Percentiles rank a stretch among this genome's conserved stretches.
Conservation (phyloP, 768 basidiomycete species). For the Boletus sensibilis region DNA sequence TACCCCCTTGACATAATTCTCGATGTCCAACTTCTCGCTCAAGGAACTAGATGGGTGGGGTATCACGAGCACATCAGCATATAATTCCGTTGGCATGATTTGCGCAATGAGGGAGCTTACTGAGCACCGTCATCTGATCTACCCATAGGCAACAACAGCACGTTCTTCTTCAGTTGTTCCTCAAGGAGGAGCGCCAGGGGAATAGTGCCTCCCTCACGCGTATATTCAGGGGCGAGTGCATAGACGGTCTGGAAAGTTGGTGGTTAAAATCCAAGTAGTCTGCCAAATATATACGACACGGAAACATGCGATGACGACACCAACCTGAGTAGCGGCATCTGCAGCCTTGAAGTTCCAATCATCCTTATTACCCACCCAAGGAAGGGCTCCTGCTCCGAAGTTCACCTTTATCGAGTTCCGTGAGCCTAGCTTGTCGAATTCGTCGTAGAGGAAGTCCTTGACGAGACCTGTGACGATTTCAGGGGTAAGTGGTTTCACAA, state of each 20-base stretch:
- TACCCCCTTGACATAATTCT: slow-evolving; percentile 81
- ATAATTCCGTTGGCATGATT: no score
- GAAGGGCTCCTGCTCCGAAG: slow-evolving; percentile 68
- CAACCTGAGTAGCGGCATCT: slow-evolving; percentile 69
- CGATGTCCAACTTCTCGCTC: slow-evolving; percentile 90
- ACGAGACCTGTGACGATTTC: slow-evolving; percentile 67
- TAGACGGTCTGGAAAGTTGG: background rate
- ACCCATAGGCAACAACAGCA: slow-evolving; percentile 85
- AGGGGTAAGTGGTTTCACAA: slow-evolving; percentile 80
- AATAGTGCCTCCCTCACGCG: slow-evolving; percentile 85
- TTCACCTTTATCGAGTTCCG: slow-evolving; percentile 76
- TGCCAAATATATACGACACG: background rate
- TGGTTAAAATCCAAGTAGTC: background rate
- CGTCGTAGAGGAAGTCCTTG: slow-evolving; percentile 57
- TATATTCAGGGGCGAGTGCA: slow-evolving; percentile 66
- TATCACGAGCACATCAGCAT: background rate
- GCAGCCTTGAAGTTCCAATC: slow-evolving; percentile 92
- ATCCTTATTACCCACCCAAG: slow-evolving; percentile 76
- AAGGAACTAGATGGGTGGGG: slow-evolving; percentile 52
- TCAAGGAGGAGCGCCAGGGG: slow-evolving; percentile 88
- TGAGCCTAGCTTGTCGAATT: slow-evolving; percentile 76
- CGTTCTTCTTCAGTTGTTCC: slow-evolving; percentile 74
- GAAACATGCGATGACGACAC: background rate
- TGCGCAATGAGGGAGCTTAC: slow-evolving; percentile 38
- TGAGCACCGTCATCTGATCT: slow-evolving; percentile 90